Evolutionary conservation across 345 rosid genomes (phyloP), one percentile per base, ranked within the genome.

Genomic region (Geranium rotundifolium): DNA sequence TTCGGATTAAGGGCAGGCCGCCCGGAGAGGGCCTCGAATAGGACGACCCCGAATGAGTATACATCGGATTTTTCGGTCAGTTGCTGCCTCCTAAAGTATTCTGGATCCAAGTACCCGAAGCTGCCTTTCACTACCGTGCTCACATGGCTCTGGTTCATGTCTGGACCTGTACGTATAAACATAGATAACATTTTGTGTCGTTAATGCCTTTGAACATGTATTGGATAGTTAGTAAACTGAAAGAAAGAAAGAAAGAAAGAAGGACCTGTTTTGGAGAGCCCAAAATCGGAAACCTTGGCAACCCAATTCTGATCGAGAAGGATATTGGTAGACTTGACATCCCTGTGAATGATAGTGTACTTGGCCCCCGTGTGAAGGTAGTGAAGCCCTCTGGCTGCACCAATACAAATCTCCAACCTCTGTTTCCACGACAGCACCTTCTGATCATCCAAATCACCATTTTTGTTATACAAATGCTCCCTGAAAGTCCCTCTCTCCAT

Each of bases 291-390:
- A 49, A 85, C 95, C 63, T 92, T 85, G 0, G 98, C 96, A 7
- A 84, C 88, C 87, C 85, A 83, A 16, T 93, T 86, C 70, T 86
- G 91, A 29, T 93, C 95, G 19, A 90, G 20, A 7, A 87, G 82
- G 56, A 87, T 90, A 80, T 93, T 90, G n/a, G 97, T 87, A 13
- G 96, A 85, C 76, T 92, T 92, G 0, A 93, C 97, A 61, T 90
- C 99, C 55, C 99, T 70, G 75, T 92, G 99, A 65, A 90, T 90
- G 66, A 92, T 92, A 7, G 95, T 85, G 77, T 87, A 84, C 66
- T 82, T 80, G 0, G 99, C 95, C 19, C 96, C 97, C 0, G 96
- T 89, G 77, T 92, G 98, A 17, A 89, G 85, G 73, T 92, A 89
- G 67, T 92, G 96, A 54, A 87, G 72, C 56, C 99, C 97, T 65